Base-by-base conservation (phyloP, 805 yeast genomes). In the Pichia phayaonensis region DNA sequence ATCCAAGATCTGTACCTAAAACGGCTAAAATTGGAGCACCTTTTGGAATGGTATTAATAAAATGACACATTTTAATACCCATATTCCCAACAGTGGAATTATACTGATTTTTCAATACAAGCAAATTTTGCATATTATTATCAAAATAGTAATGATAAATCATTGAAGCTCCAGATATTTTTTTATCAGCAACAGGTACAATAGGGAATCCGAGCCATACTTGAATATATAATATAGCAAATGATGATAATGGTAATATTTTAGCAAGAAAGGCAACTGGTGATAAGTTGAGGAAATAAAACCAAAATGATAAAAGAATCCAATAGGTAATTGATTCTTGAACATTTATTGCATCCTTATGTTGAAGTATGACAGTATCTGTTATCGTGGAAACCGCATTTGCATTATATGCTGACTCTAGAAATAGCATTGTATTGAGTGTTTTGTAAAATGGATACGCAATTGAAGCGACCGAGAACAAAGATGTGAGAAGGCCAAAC, bases 121-220 rank as follows among this genome's bases (percentile, higher is more conserved):
- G 22, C 24, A 44, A 42, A 31, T 27, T 31, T 24, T 21, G 8
- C 50, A 55, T 31, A 39, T 42, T 42, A 16, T 50, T 36, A 40
- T 42, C 44, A 23, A 50, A 36, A 42, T 55, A 56, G 22, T 47
- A 40, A 11, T 51, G 40, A 42, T 52, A 53, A 36, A 54, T 44
- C 3, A 58, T 26, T 18, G 31, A 45, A 22, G 56, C 22, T 6
- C 56, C 59, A 7, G 51, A 24, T 7, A 50, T 52, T 34, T 48
- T 51, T 8, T 6, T 34, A 20, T 45, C 40, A 12, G 18, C 31
- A 20, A 43, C 11, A 3, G 58, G 47, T 24, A 69, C 57, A 54
- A 73, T 58, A 8, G 80, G 79, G 29, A 77, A 66, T 6, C 83
- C 76, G 44, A 87, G 70, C 90, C 90, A 85, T 13, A 76, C 59